A percentile compares a stretch with the other conserved stretches of the same genome.
These are phyloP conservation scores for Curvularia eragrostidis DNA, from an alignment of 2,329 filamentous ascomycete genomes.

Conservation along the genomic window DNA sequence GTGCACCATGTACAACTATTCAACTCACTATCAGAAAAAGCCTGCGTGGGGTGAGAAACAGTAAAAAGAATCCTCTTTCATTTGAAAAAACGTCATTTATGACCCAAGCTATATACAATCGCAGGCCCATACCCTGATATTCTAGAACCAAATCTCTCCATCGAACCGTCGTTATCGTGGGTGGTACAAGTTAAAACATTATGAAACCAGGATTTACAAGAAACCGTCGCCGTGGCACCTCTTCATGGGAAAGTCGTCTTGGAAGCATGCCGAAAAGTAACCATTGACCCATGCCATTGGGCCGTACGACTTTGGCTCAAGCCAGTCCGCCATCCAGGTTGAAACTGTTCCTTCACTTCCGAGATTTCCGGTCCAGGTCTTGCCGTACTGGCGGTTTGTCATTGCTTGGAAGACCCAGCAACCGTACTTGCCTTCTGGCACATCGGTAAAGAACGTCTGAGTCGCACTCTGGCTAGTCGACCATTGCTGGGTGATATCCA, in stretches of 20 bases:
- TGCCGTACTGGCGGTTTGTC: slow-evolving; percentile 46
- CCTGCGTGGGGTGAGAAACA: background rate
- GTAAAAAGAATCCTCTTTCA: no score
- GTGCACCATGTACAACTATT: background rate
- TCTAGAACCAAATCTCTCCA: background rate
- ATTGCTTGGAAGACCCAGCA: slow-evolving; percentile 51
- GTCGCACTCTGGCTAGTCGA: slow-evolving; percentile 35
- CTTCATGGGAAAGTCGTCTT: slow-evolving; percentile 47
- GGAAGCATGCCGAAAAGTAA: slow-evolving; percentile 49
- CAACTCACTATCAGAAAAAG: background rate
- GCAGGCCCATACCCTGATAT: background rate
- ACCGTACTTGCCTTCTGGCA: slow-evolving; percentile 50
- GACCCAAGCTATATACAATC: background rate
- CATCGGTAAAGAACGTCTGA: slow-evolving; percentile 40
- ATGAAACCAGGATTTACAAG: background rate
- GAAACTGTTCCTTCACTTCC: no score
- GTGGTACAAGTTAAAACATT: background rate
- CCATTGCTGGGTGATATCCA: slow-evolving; percentile 45
- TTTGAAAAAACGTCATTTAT: background rate
- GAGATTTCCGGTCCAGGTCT: no score
- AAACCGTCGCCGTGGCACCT: slow-evolving; percentile 49
- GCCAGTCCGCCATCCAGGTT: slow-evolving; percentile 49
- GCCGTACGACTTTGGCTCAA: slow-evolving; percentile 41
- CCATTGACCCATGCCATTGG: slow-evolving; percentile 52
- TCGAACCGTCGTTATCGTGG: background rate